A percentile compares a stretch with the other conserved stretches of the same genome.
Conservation (phyloP, 2,329 filamentous ascomycete species). For the Arthrobotrys conoides region DNA sequence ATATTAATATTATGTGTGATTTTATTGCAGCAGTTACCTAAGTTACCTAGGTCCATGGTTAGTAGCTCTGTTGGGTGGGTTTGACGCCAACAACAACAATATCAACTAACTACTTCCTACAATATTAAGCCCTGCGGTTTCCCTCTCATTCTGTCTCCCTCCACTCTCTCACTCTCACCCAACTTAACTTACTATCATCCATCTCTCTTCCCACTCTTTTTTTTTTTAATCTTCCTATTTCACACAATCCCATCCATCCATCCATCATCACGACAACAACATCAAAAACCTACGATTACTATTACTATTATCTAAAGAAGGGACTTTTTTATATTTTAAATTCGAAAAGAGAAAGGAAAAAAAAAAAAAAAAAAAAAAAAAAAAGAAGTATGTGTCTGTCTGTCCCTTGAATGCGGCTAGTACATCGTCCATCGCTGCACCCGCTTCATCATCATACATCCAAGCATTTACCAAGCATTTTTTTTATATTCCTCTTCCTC, state of each 20-base stretch:
- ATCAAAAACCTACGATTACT: no score
- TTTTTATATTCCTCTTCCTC: neutral
- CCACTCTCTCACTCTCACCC: neutral
- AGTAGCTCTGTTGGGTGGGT: no score
- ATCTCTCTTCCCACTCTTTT: neutral
- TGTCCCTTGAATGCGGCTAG: slow-evolving; percentile 7
- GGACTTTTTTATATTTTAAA: no score
- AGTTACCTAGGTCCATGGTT: no score
- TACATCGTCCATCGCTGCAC: slow-evolving; percentile 11
- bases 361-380: neutral
- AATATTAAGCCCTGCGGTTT: neutral
- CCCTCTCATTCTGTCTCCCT: neutral
- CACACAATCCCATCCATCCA: neutral
- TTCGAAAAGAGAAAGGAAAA: no score
- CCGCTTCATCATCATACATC: slow-evolving; percentile 30
- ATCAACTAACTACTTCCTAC: no score
- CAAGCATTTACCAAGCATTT: slow-evolving; percentile 3
- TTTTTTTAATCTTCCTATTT: no score
- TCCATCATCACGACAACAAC: neutral
- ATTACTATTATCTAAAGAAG: no score
- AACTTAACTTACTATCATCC: neutral
- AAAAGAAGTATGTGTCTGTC: neutral
- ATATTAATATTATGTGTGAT: no score
- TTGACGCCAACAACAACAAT: no score
- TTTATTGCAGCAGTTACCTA: no score